A percentile compares a stretch with the other conserved stretches of the same genome.
These are phyloP conservation scores for Gastrolobium villosum DNA, from an alignment of 306 rosid genomes.

Conservation along the genomic window DNA sequence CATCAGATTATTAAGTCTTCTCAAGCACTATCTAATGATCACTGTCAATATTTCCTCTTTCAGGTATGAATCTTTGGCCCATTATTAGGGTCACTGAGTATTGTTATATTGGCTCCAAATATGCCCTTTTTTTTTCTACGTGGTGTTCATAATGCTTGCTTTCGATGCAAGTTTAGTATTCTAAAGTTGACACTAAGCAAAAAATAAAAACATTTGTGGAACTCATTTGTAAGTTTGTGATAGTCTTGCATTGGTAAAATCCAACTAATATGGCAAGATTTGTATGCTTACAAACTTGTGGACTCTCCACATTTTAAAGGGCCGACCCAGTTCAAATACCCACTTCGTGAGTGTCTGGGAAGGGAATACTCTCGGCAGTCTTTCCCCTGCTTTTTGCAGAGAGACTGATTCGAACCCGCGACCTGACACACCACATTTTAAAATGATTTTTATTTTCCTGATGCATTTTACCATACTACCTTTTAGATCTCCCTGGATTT, in stretches of 20 bases:
- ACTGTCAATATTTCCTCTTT: constrained; percentile 94
- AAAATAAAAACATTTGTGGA: background rate
- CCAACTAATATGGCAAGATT: constrained; percentile 4
- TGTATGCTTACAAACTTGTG: background rate
- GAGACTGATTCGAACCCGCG: too few species aligned
- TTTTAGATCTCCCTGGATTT: background rate
- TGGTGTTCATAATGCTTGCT: background rate
- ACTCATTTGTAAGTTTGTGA: constrained; percentile 24
- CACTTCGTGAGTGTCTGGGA: too few species aligned
- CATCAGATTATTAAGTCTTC: constrained; percentile 95
- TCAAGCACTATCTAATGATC: constrained; percentile 83
- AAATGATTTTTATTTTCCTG: constrained; percentile 13
- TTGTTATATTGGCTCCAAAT: constrained; percentile 28
- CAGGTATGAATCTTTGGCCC: constrained; percentile 66
- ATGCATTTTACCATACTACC: constrained; percentile 35
- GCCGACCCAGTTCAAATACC: too few species aligned
- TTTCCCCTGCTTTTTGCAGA: too few species aligned
- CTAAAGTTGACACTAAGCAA: constrained; percentile 23
- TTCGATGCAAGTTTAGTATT: constrained; percentile 28
- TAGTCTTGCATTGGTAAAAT: background rate
- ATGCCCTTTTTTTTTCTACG: background rate
- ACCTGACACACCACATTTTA: constrained; percentile 7
- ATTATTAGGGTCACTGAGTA: background rate
- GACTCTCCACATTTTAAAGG: background rate
- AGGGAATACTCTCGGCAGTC: too few species aligned